Percentiles rank a stretch among this genome's conserved stretches.
Conservation (phyloP, 225 moss, liverwort and hornwort species). For the Neckera pumila region DNA sequence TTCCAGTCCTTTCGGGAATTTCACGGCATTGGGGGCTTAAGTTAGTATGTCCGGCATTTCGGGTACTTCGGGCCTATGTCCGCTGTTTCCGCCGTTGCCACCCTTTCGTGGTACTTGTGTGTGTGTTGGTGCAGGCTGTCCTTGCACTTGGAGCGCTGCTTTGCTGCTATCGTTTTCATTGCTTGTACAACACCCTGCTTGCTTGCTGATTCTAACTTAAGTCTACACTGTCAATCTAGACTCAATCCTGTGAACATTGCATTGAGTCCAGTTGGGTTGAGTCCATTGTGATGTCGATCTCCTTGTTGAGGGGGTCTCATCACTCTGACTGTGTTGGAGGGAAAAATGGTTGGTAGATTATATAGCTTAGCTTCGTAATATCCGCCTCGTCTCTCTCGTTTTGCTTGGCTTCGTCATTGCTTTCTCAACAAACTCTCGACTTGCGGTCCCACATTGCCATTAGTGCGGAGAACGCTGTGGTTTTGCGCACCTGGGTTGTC, state of each 20-base stretch:
- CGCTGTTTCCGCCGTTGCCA: neutral
- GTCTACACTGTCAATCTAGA: neutral
- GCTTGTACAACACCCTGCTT: neutral
- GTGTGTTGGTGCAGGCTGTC: conserved; percentile 15
- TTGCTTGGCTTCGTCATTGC: neutral
- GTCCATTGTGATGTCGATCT: neutral
- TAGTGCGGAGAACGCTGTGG: neutral
- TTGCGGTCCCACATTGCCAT: neutral
- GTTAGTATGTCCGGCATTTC: neutral
- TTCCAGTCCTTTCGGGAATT: neutral
- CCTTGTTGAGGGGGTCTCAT: neutral
- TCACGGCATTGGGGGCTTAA: neutral
- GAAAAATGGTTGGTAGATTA: neutral
- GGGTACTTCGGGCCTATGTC: neutral
- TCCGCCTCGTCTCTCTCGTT: neutral
- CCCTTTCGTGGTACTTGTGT: neutral
- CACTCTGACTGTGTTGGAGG: neutral
- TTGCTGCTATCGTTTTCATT: neutral
- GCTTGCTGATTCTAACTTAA: neutral
- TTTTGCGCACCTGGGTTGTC: neutral
- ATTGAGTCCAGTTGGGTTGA: neutral
- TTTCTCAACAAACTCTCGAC: neutral
- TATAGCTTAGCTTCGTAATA: neutral
- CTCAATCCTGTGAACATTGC: neutral
- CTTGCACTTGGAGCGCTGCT: conserved; percentile 16